Conservation (phyloP, 2,329 filamentous ascomycete species). For the Hypoxylon sp. region DNA sequence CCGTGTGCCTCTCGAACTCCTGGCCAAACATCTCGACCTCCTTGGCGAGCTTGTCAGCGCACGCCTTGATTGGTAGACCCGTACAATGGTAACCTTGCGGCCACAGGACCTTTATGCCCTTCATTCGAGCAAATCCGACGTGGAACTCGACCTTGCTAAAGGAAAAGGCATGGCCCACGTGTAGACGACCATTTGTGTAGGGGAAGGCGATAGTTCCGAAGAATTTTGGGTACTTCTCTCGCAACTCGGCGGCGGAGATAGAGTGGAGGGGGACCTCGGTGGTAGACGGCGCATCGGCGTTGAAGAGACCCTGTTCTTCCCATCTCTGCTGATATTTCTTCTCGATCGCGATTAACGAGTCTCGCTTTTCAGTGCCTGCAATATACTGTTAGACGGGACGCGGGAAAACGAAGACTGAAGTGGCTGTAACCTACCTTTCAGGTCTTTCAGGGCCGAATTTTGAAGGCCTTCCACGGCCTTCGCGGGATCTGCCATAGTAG, state of each 20-base stretch:
- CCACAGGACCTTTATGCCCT: conserved; percentile 87
- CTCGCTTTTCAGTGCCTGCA: conserved; percentile 84
- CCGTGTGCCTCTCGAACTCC: conserved; percentile 83
- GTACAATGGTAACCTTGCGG: conserved; percentile 97
- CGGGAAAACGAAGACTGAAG: background rate
- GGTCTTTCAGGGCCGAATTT: conserved; percentile 41
- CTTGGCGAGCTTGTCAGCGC: conserved; percentile 91
- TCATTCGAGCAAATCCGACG: conserved; percentile 87
- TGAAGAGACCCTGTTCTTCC: conserved; percentile 82
- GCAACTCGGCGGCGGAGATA: conserved; percentile 79
- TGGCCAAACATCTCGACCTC: conserved; percentile 91
- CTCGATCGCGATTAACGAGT: conserved; percentile 83
- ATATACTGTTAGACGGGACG: conserved; percentile 12
- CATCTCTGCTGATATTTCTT: conserved; percentile 93
- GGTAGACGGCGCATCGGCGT: conserved; percentile 84
- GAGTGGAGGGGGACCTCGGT: conserved; percentile 81
- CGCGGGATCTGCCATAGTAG: conserved; percentile 36
- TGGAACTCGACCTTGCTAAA: conserved; percentile 94
- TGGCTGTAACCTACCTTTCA: conserved; percentile 32
- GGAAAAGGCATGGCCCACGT: conserved; percentile 93
- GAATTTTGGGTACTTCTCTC: conserved; percentile 88
- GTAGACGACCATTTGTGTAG: conserved; percentile 81
- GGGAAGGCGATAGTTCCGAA: conserved; percentile 73
- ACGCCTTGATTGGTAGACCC: conserved; percentile 98
- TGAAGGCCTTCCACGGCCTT: conserved; percentile 39